Conservation (phyloP, 1,284 basidiomycete species). For the Hemileia vastatrix region DNA sequence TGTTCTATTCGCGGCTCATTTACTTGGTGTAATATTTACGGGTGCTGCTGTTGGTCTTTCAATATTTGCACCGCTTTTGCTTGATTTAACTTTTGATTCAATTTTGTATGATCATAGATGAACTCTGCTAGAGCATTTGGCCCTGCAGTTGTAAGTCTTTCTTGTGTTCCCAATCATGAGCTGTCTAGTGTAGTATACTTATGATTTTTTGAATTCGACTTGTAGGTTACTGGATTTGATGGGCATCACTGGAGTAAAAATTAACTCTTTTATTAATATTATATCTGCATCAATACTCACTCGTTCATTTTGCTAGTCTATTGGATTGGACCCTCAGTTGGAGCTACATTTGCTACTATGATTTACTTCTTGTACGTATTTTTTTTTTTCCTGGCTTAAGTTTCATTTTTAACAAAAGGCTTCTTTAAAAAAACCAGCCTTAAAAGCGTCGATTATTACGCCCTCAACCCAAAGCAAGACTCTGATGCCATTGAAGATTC, state of each 20-base stretch:
- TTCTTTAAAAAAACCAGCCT: no score
- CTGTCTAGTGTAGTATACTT: neutral
- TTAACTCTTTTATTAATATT: no score
- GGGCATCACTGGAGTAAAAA: no score
- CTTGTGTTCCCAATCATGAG: neutral
- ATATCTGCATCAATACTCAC: no score
- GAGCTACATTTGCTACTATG: neutral
- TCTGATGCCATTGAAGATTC: constrained; percentile 11
- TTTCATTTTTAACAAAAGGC: no score
- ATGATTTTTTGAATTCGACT: no score
- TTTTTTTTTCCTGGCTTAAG: no score
- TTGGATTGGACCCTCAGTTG: neutral
- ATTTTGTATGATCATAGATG: neutral
- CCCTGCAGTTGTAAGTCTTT: constrained; percentile 20
- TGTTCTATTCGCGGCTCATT: constrained; percentile 25
- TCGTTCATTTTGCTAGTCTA: neutral
- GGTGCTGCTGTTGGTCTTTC: constrained; percentile 24
- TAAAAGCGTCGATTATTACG: constrained; percentile 17
- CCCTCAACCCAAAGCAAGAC: constrained; percentile 16
- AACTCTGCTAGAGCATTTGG: constrained; percentile 26
- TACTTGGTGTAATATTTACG: constrained; percentile 23
- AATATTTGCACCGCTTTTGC: neutral
- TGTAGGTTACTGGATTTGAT: neutral
- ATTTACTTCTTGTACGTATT: neutral
- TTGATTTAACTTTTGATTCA: neutral